Percentiles rank a stretch among this genome's conserved stretches.
Evolutionary conservation across 2,329 filamentous ascomycete genomes (phyloP).

Genomic region (Aspergillus sp.): DNA sequence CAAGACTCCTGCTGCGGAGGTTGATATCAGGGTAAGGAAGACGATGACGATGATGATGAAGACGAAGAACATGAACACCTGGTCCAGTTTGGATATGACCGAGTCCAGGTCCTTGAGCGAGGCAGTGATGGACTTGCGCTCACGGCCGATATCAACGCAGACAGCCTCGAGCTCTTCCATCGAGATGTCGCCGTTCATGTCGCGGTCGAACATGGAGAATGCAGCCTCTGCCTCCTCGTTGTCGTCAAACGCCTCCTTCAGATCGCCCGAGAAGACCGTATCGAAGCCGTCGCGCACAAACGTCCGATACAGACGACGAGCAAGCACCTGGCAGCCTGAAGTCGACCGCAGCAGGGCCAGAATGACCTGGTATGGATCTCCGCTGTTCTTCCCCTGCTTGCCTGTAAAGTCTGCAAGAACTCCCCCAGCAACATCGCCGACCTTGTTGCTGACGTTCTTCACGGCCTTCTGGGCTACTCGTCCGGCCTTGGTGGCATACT

Average conservation of each 20-base stretch:
- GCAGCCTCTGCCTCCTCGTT: conserved; percentile 85
- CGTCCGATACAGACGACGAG: conserved; percentile 83
- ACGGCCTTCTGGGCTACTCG: too few relatives aligned
- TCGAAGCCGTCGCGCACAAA: conserved; percentile 73
- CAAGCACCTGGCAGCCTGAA: conserved; percentile 75
- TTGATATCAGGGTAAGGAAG: conserved; percentile 84
- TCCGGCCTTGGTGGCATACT: conserved; percentile 20
- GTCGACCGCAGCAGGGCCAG: conserved; percentile 72
- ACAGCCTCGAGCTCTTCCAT: conserved; percentile 93
- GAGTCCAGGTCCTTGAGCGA: conserved; percentile 94
- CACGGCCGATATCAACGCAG: conserved; percentile 89
- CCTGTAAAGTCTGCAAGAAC: conserved; percentile 93
- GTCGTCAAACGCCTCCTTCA: conserved; percentile 75
- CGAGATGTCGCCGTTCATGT: conserved; percentile 93
- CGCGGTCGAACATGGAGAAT: conserved; percentile 91
- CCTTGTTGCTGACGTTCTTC: conserved; percentile 66
- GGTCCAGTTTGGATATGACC: conserved; percentile 84
- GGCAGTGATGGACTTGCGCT: conserved; percentile 92
- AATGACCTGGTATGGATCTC: conserved; percentile 81
- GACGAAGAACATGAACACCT: conserved; percentile 86
- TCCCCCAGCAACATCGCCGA: conserved; percentile 80
- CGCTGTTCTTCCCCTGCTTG: conserved; percentile 63
- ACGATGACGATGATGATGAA: conserved; percentile 77
- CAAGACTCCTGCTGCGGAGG: conserved; percentile 83
- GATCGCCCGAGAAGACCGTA: conserved; percentile 73